Evolutionary conservation across 768 basidiomycete species (phyloP).

Genomic region (Suillus hirtellus): DNA sequence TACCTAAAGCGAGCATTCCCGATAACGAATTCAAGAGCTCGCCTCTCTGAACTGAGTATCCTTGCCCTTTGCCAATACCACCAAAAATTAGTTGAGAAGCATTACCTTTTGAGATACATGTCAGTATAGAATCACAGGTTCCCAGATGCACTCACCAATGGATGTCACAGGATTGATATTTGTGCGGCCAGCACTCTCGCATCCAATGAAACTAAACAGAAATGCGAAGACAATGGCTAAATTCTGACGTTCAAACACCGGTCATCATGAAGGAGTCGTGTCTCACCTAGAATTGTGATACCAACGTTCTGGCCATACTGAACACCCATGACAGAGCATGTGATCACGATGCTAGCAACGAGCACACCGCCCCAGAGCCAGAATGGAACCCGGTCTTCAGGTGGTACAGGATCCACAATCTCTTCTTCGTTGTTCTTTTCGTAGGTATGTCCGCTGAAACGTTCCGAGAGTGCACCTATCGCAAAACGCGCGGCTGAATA

Average conservation of each 20-base stretch:
- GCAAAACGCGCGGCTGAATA: constrained; percentile 12
- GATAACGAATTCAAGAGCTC: constrained; percentile 26
- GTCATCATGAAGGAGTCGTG: not conserved
- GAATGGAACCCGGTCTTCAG: constrained; percentile 54
- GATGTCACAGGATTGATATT: constrained; percentile 64
- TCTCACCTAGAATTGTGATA: constrained; percentile 25
- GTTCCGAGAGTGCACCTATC: constrained; percentile 9
- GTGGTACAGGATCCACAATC: constrained; percentile 53
- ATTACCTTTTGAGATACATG: constrained; percentile 23
- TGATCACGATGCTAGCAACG: constrained; percentile 47
- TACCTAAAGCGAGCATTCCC: constrained; percentile 28
- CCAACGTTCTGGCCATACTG: constrained; percentile 55
- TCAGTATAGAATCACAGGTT: not conserved
- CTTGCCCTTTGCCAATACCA: constrained; percentile 52
- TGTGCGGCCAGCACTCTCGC: constrained; percentile 58
- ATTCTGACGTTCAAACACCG: not conserved
- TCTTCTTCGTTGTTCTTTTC: constrained; percentile 30
- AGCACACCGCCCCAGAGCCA: constrained; percentile 57
- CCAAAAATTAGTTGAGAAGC: constrained; percentile 68
- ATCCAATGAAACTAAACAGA: constrained; percentile 68
- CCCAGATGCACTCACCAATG: constrained; percentile 35
- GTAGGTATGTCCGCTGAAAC: constrained; percentile 8
- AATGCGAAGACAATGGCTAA: constrained; percentile 55
- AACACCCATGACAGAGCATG: constrained; percentile 52
- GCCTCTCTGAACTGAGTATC: constrained; percentile 20